Evolutionary conservation across 352 stramenopile species (phyloP), one percentile per base, ranked within the genome.

Genomic region (Phytophthora boehmeriae): DNA sequence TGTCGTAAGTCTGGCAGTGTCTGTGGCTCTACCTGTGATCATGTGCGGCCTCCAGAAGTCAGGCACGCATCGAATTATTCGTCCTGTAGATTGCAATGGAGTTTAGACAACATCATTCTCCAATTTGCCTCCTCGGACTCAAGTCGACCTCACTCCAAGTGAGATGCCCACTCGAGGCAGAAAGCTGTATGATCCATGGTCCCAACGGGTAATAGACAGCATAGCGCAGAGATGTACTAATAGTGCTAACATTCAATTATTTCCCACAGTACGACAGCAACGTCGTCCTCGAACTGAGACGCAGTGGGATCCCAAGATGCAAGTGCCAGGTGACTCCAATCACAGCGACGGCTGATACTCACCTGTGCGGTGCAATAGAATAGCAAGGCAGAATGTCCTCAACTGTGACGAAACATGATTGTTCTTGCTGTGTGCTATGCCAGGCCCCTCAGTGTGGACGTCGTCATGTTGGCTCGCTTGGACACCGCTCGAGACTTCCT

Each of bases 401-500:
- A 30, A 16, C 46, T 49, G 39, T 9, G 41, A 1, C 50, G n/a
- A 35, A 30, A 27, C 17, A 3, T 30, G 25, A n/a, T n/a, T 30
- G 6, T 30, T 30, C 25, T 8, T 30, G 6, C 25, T 30, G 25
- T 30, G 25, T 51, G 19, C 23, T 23, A 39, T 30, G 11, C 13
- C 45, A 92, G 83, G 8, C 83, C 83, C 0, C 27, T 78, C 38
- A 59, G 61, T 25, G 57, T 93, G 38, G 66, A 91, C 42, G 75
- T 91, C 23, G 71, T 80, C 14, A 76, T 89, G 48, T 56, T 91
- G 16, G 81, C 83, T 32, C 78, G 71, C 13, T 35, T 93, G 23
- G 41, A 59, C 36, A 74, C 87, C 52, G 86, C 78, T 27, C 55
- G 59, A 3, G 70, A 88, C 43, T 91, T 93, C 52, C 61, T 93